Base-by-base conservation (phyloP, 202 grass and related monocot species). In the Hordeum pubiflorum region DNA sequence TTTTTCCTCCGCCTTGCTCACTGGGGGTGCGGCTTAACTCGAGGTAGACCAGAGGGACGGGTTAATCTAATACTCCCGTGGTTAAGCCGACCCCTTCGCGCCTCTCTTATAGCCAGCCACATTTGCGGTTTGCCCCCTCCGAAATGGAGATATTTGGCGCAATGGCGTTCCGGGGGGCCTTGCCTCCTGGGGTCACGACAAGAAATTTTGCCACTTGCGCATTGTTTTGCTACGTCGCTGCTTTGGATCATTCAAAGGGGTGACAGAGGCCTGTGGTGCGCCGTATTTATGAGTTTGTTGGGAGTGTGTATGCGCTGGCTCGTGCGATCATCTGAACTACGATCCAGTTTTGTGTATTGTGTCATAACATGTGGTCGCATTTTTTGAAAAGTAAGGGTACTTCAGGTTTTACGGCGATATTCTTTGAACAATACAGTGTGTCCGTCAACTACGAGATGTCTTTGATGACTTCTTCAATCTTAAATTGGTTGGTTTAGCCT, bases 51-150 rank as follows among this genome's bases (percentile, higher is more conserved):
- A 2, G 33, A 62, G 84, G 22, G 88, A 83, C 80, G 88, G 80
- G 88, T 90, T 90, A 86, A 64, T 56, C 11, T 21, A 62, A 76
- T 82, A 89, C 79, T 58, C 84, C 84, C 84, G 43, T 58, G 75
- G 84, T 86, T 90, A 86, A 70, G 33, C n/a, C 10, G 79, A 44
- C 40, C 41, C 55, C 54, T 58, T 27, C 61, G 11, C 3, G 34
- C 26, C 33, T 1, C 0, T 22, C 14, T 89, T 89, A 79, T 89
- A 89, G 74, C 50, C 60, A 9, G 4, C 4, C 48, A 0, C 0
- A 57, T 79, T 89, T 75, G 0, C 60, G 10, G 4, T 10, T 0
- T 1, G 3, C 0, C 7, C 79, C 65, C 83, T 50, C 2, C 0
- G 0, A 0, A 4, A 23, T 22, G 29, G 0, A 0, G 0, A 0